Evolutionary conservation across 495 filamentous ascomycete species (phyloP).

Genomic region (Trichoderma virens): DNA sequence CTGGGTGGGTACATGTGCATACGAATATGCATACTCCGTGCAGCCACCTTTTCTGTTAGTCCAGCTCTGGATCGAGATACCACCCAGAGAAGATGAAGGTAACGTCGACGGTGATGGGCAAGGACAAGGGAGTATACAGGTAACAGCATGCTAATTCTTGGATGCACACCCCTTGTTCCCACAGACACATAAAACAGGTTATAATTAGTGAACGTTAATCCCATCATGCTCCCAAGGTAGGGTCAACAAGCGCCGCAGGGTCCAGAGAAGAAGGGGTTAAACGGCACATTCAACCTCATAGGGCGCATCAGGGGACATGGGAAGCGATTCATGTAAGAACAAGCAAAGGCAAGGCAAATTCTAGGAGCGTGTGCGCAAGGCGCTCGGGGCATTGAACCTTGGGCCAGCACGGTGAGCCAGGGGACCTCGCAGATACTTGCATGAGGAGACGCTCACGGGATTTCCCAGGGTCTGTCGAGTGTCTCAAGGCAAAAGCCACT

Average conservation of each 20-base stretch:
- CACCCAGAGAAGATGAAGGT: not conserved
- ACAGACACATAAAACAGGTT: not conserved
- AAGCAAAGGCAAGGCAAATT: not conserved
- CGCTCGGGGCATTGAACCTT: not conserved
- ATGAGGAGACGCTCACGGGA: not conserved
- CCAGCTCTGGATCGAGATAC: constrained; percentile 3
- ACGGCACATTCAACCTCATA: not conserved
- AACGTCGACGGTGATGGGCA: not conserved
- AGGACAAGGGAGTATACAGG: not conserved
- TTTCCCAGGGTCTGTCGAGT: not conserved
- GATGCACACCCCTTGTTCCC: not conserved
- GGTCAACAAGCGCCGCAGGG: not conserved
- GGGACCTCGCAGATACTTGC: not conserved
- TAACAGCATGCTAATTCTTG: not conserved
- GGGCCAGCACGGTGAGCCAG: not conserved
- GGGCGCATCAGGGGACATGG: not conserved
- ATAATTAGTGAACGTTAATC: too few relatives aligned
- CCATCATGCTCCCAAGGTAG: not conserved
- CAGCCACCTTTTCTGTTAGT: too few relatives aligned
- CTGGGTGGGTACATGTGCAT: not conserved
- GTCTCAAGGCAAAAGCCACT: not conserved
- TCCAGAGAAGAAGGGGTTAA: not conserved
- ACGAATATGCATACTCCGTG: too few relatives aligned
- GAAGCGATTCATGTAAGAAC: not conserved
- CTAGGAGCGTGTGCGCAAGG: not conserved